A percentile compares a stretch with the other conserved stretches of the same genome.
Conservation (phyloP, 1,139 yeast species). For the Zygosaccharomyces sapae region DNA sequence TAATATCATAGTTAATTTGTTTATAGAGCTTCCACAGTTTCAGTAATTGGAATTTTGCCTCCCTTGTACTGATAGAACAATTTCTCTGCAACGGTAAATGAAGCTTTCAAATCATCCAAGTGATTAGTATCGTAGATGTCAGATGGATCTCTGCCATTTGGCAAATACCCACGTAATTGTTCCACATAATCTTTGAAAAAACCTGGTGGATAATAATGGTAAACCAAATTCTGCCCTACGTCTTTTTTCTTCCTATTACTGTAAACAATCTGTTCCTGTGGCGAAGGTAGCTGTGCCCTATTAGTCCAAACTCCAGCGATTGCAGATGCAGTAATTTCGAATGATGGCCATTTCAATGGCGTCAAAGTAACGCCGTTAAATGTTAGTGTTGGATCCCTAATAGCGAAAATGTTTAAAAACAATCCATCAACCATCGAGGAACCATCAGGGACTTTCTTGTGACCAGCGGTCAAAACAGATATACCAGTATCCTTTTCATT, state of each 20-base stretch:
- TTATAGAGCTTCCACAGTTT: background rate
- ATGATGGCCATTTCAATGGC: constrained; percentile 27
- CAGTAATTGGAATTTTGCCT: constrained; percentile 8
- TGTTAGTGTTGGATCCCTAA: constrained; percentile 43
- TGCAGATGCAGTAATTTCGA: constrained; percentile 26
- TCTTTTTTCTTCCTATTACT: constrained; percentile 18
- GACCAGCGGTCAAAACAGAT: constrained; percentile 9
- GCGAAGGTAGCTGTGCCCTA: constrained; percentile 23
- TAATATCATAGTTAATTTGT: background rate
- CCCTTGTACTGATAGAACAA: constrained; percentile 25
- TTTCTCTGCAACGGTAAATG: constrained; percentile 26
- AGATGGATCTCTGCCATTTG: constrained; percentile 34
- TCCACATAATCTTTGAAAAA: constrained; percentile 31
- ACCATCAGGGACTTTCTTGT: constrained; percentile 15
- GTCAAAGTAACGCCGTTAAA: constrained; percentile 32
- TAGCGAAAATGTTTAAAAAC: constrained; percentile 40
- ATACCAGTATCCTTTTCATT: constrained; percentile 16
- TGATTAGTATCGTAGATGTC: constrained; percentile 26
- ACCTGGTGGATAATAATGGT: constrained; percentile 36
- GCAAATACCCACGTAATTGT: constrained; percentile 27
- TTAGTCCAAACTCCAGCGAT: constrained; percentile 32
- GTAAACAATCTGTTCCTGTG: constrained; percentile 25
- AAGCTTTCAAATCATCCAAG: constrained; percentile 20
- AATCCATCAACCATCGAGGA: constrained; percentile 36
- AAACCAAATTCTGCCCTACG: constrained; percentile 28